Evolutionary conservation across 345 rosid genomes (phyloP).

Genomic region (Euphorbia peplus): DNA sequence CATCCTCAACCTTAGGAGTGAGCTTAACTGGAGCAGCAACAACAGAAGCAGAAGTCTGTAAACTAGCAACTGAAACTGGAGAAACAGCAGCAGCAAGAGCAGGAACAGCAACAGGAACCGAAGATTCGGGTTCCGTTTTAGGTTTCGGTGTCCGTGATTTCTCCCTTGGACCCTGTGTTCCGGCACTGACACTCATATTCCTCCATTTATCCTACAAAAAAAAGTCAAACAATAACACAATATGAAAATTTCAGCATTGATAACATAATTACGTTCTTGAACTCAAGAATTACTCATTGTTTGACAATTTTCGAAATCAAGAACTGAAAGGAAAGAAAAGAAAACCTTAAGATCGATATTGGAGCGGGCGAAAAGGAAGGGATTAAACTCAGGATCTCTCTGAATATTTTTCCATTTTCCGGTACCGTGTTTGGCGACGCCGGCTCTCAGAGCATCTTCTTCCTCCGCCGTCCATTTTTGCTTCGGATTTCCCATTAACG

Average conservation of each 20-base stretch:
- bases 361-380: conserved; percentile 52
- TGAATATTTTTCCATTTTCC: conserved; percentile 74
- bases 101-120: conserved; percentile 24
- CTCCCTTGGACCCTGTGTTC: conserved; percentile 49
- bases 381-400: conserved; percentile 62
- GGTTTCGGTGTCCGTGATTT: conserved; percentile 50
- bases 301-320: neutral
- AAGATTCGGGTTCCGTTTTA: conserved; percentile 38
- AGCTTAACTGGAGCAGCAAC: conserved; percentile 26
- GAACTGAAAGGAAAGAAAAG: neutral
- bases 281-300: neutral
- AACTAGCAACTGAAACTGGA: conserved; percentile 13
- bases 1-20: conserved; percentile 28
- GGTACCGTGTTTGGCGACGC: conserved; percentile 64
- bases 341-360: conserved; percentile 80
- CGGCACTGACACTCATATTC: conserved; percentile 66
- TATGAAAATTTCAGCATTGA: no score
- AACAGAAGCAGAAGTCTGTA: conserved; percentile 22
- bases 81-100: conserved; percentile 23
- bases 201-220: conserved; percentile 90
- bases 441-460: conserved; percentile 69
- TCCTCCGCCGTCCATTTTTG: conserved; percentile 77
- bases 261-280: neutral
- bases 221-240: neutral
- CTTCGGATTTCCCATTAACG: conserved; percentile 57